These are phyloP conservation scores for Yamadazyma dushanensis DNA, from an alignment of 1,139 yeast species.

Conservation along the genomic window DNA sequence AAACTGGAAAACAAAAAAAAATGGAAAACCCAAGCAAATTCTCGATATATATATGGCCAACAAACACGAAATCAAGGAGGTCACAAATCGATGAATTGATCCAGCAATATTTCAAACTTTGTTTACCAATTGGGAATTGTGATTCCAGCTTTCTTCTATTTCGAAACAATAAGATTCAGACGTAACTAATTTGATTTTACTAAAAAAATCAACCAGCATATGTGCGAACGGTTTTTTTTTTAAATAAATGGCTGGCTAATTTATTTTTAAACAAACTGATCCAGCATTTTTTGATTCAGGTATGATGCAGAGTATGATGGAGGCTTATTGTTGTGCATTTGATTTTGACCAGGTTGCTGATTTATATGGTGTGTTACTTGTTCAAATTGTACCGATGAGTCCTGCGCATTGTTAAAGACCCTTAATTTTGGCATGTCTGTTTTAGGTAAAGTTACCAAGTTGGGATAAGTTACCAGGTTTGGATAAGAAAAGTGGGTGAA, in stretches of 20 bases:
- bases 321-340: not conserved
- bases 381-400: no score
- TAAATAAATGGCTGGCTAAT: constrained; percentile 5
- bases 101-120: constrained; percentile 14
- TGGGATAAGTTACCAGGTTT: no score
- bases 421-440: no score
- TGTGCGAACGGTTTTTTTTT: constrained; percentile 2
- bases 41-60: no score
- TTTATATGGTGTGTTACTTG: no score
- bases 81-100: constrained; percentile 10
- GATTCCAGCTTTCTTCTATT: constrained; percentile 16
- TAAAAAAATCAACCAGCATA: constrained; percentile 4
- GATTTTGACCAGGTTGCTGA: no score
- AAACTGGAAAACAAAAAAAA: no score
- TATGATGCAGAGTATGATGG: not conserved
- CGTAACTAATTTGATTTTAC: constrained; percentile 5
- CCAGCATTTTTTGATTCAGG: not conserved
- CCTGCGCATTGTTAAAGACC: no score
- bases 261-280: no score
- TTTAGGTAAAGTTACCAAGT: no score
- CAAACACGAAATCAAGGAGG: constrained; percentile 6
- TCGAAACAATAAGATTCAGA: constrained; percentile 3
- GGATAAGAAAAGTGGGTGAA: no score
- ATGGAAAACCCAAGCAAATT: not conserved
- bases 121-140: constrained; percentile 8